phyloP scores from a whole-genome alignment of 805 yeast species.

The Kuraishia hungarica region DNA sequence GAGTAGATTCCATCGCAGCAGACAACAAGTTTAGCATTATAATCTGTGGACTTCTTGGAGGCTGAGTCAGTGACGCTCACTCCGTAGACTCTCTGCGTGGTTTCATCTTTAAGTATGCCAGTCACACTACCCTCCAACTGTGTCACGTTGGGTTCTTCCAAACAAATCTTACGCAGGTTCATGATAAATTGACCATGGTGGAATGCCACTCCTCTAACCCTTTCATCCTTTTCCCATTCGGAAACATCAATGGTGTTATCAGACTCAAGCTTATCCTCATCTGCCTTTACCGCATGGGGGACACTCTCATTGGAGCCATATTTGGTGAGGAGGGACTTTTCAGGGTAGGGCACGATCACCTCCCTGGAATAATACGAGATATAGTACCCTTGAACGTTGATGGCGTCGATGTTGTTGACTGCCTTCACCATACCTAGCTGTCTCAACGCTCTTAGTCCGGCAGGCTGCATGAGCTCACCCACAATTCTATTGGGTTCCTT shows the following conservation, averaged over 20 bases:
- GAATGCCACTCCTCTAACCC: slow-evolving; percentile 73
- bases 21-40: slow-evolving; percentile 57
- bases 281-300: slow-evolving; percentile 45
- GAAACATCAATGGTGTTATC: slow-evolving; percentile 37
- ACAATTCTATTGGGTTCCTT: slow-evolving; percentile 90
- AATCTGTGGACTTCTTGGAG: slow-evolving; percentile 31
- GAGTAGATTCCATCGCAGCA: slow-evolving; percentile 94
- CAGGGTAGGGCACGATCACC: slow-evolving; percentile 65
- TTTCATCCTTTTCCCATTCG: slow-evolving; percentile 52
- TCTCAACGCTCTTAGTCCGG: slow-evolving; percentile 79
- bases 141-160: slow-evolving; percentile 64
- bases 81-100: slow-evolving; percentile 53
- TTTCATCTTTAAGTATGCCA: slow-evolving; percentile 45
- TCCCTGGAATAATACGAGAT: slow-evolving; percentile 54
- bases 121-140: slow-evolving; percentile 80
- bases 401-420: slow-evolving; percentile 68
- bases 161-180: slow-evolving; percentile 68
- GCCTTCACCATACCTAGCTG: slow-evolving; percentile 79
- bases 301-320: slow-evolving; percentile 20
- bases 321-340: slow-evolving; percentile 39
- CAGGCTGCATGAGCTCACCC: slow-evolving; percentile 96
- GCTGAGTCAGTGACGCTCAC: slow-evolving; percentile 47
- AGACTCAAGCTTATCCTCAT: slow-evolving; percentile 36
- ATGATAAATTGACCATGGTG: slow-evolving; percentile 86
- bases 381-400: slow-evolving; percentile 71